Percentiles rank a stretch among this genome's conserved stretches.
phyloP scores from a whole-genome alignment of 192 early-diverging fungal genomes.

The Coemansia sp. region DNA sequence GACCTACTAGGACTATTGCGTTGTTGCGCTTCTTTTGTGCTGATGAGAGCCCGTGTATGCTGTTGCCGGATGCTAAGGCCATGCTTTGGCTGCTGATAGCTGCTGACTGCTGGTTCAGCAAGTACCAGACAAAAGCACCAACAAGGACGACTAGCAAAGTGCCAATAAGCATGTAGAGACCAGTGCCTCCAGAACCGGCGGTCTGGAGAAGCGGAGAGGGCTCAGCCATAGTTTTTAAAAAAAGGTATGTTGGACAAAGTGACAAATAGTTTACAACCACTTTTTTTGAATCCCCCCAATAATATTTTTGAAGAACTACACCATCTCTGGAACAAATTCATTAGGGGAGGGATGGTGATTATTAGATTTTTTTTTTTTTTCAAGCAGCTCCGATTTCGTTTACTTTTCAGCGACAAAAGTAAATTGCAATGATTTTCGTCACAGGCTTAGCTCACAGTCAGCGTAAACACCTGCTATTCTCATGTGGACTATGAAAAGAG shows the following conservation, averaged over 20 bases:
- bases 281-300: not conserved
- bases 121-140: conserved; percentile 22
- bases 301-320: not conserved
- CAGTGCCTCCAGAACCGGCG: conserved; percentile 1
- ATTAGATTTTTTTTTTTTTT: not conserved
- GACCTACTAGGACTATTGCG: conserved; percentile 39
- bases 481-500: not conserved
- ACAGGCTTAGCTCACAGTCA: not conserved
- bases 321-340: not conserved
- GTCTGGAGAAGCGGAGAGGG: conserved; percentile 2
- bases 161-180: conserved; percentile 2
- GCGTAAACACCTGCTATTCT: not conserved
- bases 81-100: conserved; percentile 40
- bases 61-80: conserved; percentile 33
- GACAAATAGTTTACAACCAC: not conserved
- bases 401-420: not conserved
- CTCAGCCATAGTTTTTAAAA: not conserved
- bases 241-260: not conserved
- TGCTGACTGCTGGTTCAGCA: conserved; percentile 40
- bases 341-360: conserved; percentile 3
- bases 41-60: not conserved
- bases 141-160: conserved; percentile 6
- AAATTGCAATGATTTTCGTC: not conserved
- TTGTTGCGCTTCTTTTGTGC: conserved; percentile 23
- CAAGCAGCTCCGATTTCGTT: not conserved